Base-by-base conservation (phyloP, 192 early-diverging fungal genomes). In the Phlyctochytrium planicorne region DNA sequence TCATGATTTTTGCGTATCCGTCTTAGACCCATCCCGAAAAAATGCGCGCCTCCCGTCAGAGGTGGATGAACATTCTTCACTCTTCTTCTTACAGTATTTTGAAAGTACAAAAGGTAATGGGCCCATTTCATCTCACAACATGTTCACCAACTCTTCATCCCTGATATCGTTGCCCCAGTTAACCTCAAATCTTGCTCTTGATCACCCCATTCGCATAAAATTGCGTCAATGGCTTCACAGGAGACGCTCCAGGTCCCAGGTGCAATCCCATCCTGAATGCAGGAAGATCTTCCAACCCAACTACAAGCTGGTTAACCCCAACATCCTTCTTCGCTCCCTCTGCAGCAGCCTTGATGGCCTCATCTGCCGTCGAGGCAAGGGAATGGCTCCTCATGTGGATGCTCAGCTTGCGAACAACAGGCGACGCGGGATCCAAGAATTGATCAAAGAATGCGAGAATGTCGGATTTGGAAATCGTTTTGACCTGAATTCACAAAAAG, bases 371-470 rank as follows among this genome's bases (percentile, higher is more conserved):
- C 6, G 33, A 12, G 17, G 30, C 30, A 0, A 62, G n/a, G 33
- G 36, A 59, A 17, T 73, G 36, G 52, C 71, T 74, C 3, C 53
- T 31, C 24, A 83, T 55, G 59, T 93, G 91, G 0, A 90, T 82
- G 10, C 86, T 86, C 31, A 94, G 64, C 67, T 91, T 90, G 50
- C 84, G 80, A 6, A 84, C 62, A 17, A 35, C 67, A 1, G 75
- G 40, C 1, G 88, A 87, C 14, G 68, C 66, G 1, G 85, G 82
- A 63, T 78, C 66, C 59, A 94, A 85, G 24, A 79, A 81, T 20
- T 57, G 57, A 2, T 85, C 74, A 61, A 81, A 89, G 60, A 94
- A 94, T 23, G 75, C 76, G 0, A 88, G 52, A 14, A 91, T 69
- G 10, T 76, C 75, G 4, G 66, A 64, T 47, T 84, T 78, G 3